Percentiles rank a stretch among this genome's conserved stretches.
Evolutionary conservation across 805 yeast species (phyloP).

Genomic region (Kluyveromyces wickerhamii): DNA sequence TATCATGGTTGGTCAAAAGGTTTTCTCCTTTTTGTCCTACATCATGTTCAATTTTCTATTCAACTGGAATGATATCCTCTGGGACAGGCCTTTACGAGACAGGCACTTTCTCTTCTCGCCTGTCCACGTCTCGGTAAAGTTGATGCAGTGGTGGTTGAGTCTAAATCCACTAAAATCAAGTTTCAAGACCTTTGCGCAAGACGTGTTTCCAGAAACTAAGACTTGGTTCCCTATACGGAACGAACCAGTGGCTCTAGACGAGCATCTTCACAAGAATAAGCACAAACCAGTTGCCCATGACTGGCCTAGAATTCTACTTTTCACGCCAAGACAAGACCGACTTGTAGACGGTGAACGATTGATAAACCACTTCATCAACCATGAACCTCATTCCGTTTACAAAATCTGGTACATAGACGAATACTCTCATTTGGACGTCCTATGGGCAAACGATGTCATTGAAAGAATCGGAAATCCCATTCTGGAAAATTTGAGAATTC

Average conservation of each 20-base stretch:
- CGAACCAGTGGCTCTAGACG: constrained; percentile 10
- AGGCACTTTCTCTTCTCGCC: constrained; percentile 83
- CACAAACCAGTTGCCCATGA: constrained; percentile 30
- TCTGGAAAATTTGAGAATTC: constrained; percentile 27
- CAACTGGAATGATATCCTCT: constrained; percentile 76
- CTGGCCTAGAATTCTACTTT: constrained; percentile 55
- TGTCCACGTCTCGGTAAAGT: constrained; percentile 64
- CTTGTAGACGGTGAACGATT: constrained; percentile 71
- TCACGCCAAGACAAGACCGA: constrained; percentile 65
- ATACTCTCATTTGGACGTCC: constrained; percentile 83
- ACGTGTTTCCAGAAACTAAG: constrained; percentile 42
- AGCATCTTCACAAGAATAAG: constrained; percentile 19
- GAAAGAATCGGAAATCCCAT: constrained; percentile 53
- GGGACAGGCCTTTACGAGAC: constrained; percentile 60
- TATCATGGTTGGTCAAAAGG: constrained; percentile 38
- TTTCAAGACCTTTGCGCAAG: constrained; percentile 32
- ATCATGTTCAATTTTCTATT: constrained; percentile 80
- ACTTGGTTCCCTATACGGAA: constrained; percentile 44
- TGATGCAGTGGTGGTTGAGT: constrained; percentile 92
- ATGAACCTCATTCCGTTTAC: constrained; percentile 38
- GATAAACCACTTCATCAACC: constrained; percentile 50
- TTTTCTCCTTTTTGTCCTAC: constrained; percentile 62
- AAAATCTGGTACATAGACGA: constrained; percentile 38
- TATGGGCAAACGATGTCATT: constrained; percentile 81
- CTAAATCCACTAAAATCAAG: constrained; percentile 32